A percentile compares a stretch with the other conserved stretches of the same genome.
These are phyloP conservation scores for Colletotrichum viniferum DNA, from an alignment of 2,329 filamentous ascomycete species.

Conservation along the genomic window DNA sequence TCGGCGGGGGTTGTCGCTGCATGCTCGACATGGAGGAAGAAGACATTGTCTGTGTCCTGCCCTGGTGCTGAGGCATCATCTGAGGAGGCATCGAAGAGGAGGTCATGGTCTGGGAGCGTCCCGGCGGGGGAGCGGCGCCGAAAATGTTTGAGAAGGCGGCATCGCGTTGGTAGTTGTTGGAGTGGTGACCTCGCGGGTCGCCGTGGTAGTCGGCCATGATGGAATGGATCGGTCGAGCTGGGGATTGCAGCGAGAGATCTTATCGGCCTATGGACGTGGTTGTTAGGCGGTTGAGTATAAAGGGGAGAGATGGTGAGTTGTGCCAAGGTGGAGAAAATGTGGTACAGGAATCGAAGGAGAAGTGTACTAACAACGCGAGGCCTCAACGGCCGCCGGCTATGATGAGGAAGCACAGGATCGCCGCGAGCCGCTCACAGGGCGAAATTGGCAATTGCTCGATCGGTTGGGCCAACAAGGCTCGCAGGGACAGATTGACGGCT, in stretches of 20 bases:
- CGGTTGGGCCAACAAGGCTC: neutral
- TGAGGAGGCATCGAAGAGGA: slow-evolving; percentile 67
- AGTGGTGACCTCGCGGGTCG: slow-evolving; percentile 50
- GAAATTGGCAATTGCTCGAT: neutral
- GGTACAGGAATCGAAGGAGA: slow-evolving; percentile 14
- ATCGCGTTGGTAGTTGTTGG: slow-evolving; percentile 76
- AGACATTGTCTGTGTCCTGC: slow-evolving; percentile 81
- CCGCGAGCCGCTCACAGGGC: neutral
- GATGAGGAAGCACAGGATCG: slow-evolving; percentile 19
- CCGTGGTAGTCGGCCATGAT: slow-evolving; percentile 65
- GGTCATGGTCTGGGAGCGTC: slow-evolving; percentile 95
- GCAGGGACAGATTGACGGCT: neutral
- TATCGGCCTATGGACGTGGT: slow-evolving; percentile 12
- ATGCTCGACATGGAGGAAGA: slow-evolving; percentile 52
- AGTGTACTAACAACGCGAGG: slow-evolving; percentile 22
- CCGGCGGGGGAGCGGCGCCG: slow-evolving; percentile 81
- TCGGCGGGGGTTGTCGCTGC: slow-evolving; percentile 68
- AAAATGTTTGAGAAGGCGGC: slow-evolving; percentile 97
- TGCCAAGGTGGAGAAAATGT: slow-evolving; percentile 24
- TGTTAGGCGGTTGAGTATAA: slow-evolving; percentile 4
- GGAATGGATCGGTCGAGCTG: slow-evolving; percentile 36
- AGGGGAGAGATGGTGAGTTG: slow-evolving; percentile 20
- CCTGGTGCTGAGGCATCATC: slow-evolving; percentile 53
- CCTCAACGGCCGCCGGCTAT: slow-evolving; percentile 26
- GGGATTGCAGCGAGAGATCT: neutral